Conservation (phyloP, 1,139 yeast species). For the Debaryomycetaceae sp. region DNA sequence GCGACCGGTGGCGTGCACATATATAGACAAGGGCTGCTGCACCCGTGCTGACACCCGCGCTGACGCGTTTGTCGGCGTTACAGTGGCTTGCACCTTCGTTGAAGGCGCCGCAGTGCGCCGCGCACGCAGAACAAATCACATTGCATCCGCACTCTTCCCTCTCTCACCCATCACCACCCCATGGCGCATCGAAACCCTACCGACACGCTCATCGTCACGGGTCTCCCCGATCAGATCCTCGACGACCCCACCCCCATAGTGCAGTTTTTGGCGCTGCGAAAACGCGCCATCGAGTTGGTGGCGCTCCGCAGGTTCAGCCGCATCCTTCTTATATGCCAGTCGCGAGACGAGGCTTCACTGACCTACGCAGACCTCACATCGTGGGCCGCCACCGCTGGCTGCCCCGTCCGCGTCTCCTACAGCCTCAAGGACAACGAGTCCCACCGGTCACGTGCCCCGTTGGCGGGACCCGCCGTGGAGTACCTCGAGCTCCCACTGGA, state of each 20-base stretch:
- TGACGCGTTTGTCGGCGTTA: no score
- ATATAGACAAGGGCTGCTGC: no score
- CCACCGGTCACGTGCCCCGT: conserved; percentile 10
- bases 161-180: no score
- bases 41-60: no score
- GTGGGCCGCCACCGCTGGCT: conserved; percentile 14
- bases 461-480: conserved; percentile 14
- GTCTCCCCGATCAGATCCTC: conserved; percentile 18
- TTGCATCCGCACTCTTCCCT: no score
- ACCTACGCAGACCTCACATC: conserved; percentile 17
- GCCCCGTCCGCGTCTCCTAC: conserved; percentile 20
- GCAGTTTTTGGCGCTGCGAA: conserved; percentile 20
- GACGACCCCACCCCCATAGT: conserved; percentile 24
- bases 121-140: no score
- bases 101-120: no score
- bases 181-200: no score
- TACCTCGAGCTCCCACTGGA: conserved; percentile 43
- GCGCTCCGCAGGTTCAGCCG: conserved; percentile 33
- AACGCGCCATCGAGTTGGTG: conserved; percentile 30
- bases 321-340: conserved; percentile 32
- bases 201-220: conserved; percentile 39
- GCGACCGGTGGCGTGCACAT: no score
- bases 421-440: conserved; percentile 32
- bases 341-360: conserved; percentile 17
- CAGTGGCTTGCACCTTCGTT: no score